Percentiles rank a stretch among this genome's conserved stretches.
Conservation (phyloP, 2,329 filamentous ascomycete genomes). For the Elsinoe australis region DNA sequence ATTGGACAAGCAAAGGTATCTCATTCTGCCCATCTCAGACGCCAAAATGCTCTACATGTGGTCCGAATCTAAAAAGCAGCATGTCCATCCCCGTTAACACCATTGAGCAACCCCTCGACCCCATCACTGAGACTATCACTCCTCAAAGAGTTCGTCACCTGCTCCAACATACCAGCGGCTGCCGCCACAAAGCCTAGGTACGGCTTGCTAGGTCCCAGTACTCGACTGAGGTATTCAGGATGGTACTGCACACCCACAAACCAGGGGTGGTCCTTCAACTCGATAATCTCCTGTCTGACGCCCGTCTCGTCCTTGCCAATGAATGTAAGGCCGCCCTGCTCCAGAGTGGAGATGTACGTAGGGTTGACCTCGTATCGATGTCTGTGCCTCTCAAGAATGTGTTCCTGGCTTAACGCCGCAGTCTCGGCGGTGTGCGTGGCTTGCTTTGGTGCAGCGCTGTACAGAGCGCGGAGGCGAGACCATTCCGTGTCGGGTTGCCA, state of each 20-base stretch:
- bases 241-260: conserved; percentile 85
- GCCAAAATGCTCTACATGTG: too few relatives aligned
- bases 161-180: conserved; percentile 57
- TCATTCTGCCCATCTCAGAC: not conserved
- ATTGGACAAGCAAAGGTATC: conserved; percentile 13
- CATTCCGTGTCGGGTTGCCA: conserved; percentile 72
- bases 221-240: conserved; percentile 73
- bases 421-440: not conserved
- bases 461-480: conserved; percentile 68
- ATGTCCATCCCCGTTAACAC: conserved; percentile 13
- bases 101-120: conserved; percentile 15
- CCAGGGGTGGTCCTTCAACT: conserved; percentile 75
- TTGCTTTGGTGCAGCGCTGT: conserved; percentile 47
- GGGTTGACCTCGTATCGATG: conserved; percentile 92
- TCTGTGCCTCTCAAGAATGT: conserved; percentile 64
- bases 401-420: conserved; percentile 27
- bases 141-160: conserved; percentile 30
- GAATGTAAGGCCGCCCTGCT: conserved; percentile 63
- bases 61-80: conserved; percentile 17
- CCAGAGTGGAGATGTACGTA: conserved; percentile 59
- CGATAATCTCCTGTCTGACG: conserved; percentile 73
- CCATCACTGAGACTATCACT: conserved; percentile 14
- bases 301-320: conserved; percentile 72
- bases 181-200: conserved; percentile 83
- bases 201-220: conserved; percentile 64